These are phyloP conservation scores for Grammothele lineata DNA, from an alignment of 768 basidiomycete genomes.

Conservation along the genomic window DNA sequence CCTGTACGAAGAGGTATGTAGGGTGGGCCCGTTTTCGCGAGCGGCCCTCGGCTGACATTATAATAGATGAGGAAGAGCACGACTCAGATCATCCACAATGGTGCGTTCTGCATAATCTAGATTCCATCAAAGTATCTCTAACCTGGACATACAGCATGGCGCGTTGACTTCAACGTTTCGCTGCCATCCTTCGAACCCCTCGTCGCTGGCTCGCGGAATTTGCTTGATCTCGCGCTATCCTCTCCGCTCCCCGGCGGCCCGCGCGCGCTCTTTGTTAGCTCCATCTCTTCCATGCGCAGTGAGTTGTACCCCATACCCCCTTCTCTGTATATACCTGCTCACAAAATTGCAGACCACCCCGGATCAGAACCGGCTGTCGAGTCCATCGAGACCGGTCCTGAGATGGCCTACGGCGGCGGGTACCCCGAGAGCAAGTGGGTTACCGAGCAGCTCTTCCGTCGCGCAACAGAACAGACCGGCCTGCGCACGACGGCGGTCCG, in stretches of 20 bases:
- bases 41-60: too few relatives aligned
- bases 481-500: slow-evolving; percentile 31
- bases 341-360: slow-evolving; percentile 4
- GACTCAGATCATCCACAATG: slow-evolving; percentile 25
- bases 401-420: slow-evolving; percentile 24
- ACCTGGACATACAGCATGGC: slow-evolving; percentile 35
- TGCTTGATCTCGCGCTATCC: slow-evolving; percentile 15
- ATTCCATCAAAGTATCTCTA: too few relatives aligned
- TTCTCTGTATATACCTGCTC: too few relatives aligned
- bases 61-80: slow-evolving; percentile 12
- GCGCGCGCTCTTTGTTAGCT: slow-evolving; percentile 25
- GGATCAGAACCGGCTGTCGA: slow-evolving; percentile 4
- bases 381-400: slow-evolving; percentile 12
- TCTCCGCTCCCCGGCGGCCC: slow-evolving; percentile 10
- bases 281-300: slow-evolving; percentile 16
- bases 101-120: slow-evolving; percentile 2
- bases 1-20: slow-evolving; percentile 15
- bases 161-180: slow-evolving; percentile 38
- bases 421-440: slow-evolving; percentile 35
- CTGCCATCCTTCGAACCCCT: slow-evolving; percentile 35
- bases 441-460: slow-evolving; percentile 28
- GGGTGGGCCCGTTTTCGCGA: too few relatives aligned
- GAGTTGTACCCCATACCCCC: slow-evolving; percentile 14
- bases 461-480: slow-evolving; percentile 25
- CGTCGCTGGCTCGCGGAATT: slow-evolving; percentile 23